These are phyloP conservation scores for Perilla frutescens DNA, from an alignment of 257 asterid species.

Conservation along the genomic window DNA sequence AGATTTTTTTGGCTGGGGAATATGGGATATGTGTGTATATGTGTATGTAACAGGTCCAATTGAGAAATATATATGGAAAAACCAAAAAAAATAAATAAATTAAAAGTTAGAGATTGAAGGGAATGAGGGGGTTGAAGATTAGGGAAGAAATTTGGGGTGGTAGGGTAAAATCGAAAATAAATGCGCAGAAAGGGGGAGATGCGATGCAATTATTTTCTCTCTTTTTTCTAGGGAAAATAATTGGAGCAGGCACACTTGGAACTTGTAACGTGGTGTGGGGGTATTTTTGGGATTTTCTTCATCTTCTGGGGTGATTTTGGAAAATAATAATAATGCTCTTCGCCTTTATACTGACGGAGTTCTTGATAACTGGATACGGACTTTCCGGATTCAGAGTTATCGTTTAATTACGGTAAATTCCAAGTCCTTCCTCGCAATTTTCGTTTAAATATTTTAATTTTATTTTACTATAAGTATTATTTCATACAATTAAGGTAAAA, in stretches of 20 bases:
- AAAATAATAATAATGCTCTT: neutral
- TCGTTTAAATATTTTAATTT: too few species aligned
- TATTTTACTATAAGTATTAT: too few species aligned
- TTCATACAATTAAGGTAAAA: too few species aligned
- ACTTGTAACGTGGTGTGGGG: slow-evolving; percentile 52
- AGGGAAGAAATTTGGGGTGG: slow-evolving; percentile 10
- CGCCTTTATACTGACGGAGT: neutral
- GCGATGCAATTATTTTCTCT: neutral
- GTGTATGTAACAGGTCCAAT: slow-evolving; percentile 59
- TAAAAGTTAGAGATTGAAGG: slow-evolving; percentile 20
- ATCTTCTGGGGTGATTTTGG: slow-evolving; percentile 5
- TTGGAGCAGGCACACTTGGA: slow-evolving; percentile 35
- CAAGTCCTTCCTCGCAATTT: too few species aligned
- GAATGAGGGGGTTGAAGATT: slow-evolving; percentile 28
- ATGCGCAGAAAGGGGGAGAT: neutral
- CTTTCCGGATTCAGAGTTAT: too few species aligned
- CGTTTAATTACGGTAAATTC: too few species aligned
- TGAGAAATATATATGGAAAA: slow-evolving; percentile 9
- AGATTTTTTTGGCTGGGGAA: slow-evolving; percentile 39
- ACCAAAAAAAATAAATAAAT: slow-evolving; percentile 27
- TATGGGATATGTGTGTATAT: slow-evolving; percentile 12
- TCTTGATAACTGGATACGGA: too few species aligned
- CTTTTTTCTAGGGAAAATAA: slow-evolving; percentile 29
- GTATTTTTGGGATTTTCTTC: slow-evolving; percentile 17
- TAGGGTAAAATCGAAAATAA: neutral